Percentiles rank a stretch among this genome's conserved stretches.
These are phyloP conservation scores for Dryadomyces quercus-mongolicae DNA, from an alignment of 2,329 filamentous ascomycete genomes.

Conservation along the genomic window DNA sequence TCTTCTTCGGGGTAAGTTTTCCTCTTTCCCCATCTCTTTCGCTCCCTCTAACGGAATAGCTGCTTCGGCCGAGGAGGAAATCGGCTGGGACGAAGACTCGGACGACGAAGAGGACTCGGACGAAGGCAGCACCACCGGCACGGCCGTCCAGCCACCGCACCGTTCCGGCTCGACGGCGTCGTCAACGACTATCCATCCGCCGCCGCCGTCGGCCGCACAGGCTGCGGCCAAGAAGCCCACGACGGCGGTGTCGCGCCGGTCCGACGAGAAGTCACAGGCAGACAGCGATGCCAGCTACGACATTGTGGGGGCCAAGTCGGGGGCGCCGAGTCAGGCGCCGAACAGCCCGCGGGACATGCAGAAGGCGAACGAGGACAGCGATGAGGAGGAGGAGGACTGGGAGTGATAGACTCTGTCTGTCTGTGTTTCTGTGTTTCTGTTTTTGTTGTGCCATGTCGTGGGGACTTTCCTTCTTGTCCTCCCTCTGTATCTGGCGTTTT, in stretches of 20 bases:
- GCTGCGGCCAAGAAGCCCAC: slow-evolving; percentile 41
- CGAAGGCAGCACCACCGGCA: slow-evolving; percentile 28
- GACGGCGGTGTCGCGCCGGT: slow-evolving; percentile 49
- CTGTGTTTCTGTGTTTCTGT: background rate
- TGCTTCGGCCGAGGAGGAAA: slow-evolving; percentile 59
- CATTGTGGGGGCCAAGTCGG: slow-evolving; percentile 68
- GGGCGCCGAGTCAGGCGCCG: slow-evolving; percentile 66
- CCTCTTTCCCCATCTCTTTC: slow-evolving; percentile 1
- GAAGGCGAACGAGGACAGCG: slow-evolving; percentile 46
- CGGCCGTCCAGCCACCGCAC: slow-evolving; percentile 9
- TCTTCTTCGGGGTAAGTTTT: slow-evolving; percentile 67
- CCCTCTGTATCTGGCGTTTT: no score
- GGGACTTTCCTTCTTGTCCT: no score
- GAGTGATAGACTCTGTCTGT: slow-evolving; percentile 32
- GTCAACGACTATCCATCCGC: slow-evolving; percentile 48
- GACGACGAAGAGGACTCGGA: slow-evolving; percentile 49
- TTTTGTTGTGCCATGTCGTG: background rate
- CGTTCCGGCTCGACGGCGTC: slow-evolving; percentile 41
- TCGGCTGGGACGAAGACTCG: slow-evolving; percentile 52
- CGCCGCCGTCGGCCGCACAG: slow-evolving; percentile 12
- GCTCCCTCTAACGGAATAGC: slow-evolving; percentile 33
- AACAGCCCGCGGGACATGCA: slow-evolving; percentile 47
- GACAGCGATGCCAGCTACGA: slow-evolving; percentile 97
- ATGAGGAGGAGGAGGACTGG: slow-evolving; percentile 61
- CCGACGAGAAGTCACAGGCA: slow-evolving; percentile 79